Evolutionary conservation across 1,139 yeast species (phyloP), one percentile per base, ranked within the genome.

Genomic region (Lodderomyces oxycetoniae): DNA sequence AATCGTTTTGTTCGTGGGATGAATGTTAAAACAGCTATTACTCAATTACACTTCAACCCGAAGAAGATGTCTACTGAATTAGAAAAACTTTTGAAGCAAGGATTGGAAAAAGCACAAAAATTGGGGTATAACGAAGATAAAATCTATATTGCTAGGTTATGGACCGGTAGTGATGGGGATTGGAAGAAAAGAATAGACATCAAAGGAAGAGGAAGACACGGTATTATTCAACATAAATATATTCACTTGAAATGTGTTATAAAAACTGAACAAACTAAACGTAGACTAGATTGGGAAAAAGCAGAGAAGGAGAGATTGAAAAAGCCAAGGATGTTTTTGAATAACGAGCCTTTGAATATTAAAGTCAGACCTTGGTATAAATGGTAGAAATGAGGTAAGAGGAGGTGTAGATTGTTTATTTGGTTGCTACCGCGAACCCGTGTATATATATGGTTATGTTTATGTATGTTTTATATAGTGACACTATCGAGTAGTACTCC

Each of bases 191-290:
- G 93, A 55, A 59, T 79, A n/a, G 96, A 89, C 47, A 71, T 74
- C 52, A 88, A 87, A 64, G 96, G 93, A 43, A 79, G 97, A 65
- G 96, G 96, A 44, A 77, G 96, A 58, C 69, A 75, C 26, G 97
- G 97, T 53, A 61, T 84, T 35, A 74, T 85, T 34, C 73, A 71
- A 28, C 94, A 86, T 54, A 78, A 83, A 43, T 82, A 74, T 55
- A 76, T 87, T 37, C 96, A 91, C 56, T 77, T 89, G 32, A 79
- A 83, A 60, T 87, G 85, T 34, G 70, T 89, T 41, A 67, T 89
- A 44, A 82, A 79, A 55, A 71, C 84, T 5, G 65, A 71, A 30
- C 74, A 77, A 47, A 82, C 93, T 15, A 64, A 66, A 48, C 58
- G 61, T 38, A 74, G 94, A 58, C 55, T 76, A 41, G 73, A 65